Conservation (phyloP, 352 stramenopile genomes). For the Phytophthora constricta region DNA sequence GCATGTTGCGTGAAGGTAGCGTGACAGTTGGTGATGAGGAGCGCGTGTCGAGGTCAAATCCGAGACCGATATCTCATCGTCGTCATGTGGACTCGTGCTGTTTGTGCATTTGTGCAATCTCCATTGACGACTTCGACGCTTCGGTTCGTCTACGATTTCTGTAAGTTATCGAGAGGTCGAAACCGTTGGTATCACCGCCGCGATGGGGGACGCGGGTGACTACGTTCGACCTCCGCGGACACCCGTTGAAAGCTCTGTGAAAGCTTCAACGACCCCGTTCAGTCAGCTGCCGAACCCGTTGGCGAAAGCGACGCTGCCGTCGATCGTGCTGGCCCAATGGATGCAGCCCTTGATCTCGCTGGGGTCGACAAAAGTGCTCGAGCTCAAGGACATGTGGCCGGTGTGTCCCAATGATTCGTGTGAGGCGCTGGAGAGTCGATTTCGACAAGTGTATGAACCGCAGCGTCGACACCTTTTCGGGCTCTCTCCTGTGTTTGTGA, state of each 20-base stretch:
- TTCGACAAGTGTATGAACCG: conserved; percentile 27
- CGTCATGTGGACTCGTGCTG: neutral
- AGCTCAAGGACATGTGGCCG: conserved; percentile 39
- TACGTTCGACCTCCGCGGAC: neutral
- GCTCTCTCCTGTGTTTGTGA: conserved; percentile 26
- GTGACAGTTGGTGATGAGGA: too few species aligned
- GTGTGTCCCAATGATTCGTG: conserved; percentile 33
- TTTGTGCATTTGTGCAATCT: neutral
- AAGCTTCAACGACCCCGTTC: neutral
- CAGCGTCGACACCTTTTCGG: conserved; percentile 11
- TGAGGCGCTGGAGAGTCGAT: conserved; percentile 23
- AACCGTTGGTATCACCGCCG: neutral
- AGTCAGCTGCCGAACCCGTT: conserved; percentile 43
- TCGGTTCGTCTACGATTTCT: neutral
- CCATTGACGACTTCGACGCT: neutral
- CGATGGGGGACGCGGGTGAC: neutral
- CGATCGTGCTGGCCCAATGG: conserved; percentile 36
- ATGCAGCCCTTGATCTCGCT: conserved; percentile 39
- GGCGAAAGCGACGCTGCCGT: conserved; percentile 34
- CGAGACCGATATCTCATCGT: neutral
- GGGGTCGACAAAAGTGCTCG: conserved; percentile 29
- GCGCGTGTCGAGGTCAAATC: neutral
- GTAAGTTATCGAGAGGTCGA: neutral
- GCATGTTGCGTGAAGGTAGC: too few species aligned
- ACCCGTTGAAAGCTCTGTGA: neutral